These are phyloP conservation scores for Globisporangium nagaii DNA, from an alignment of 352 stramenopile genomes.

Conservation along the genomic window DNA sequence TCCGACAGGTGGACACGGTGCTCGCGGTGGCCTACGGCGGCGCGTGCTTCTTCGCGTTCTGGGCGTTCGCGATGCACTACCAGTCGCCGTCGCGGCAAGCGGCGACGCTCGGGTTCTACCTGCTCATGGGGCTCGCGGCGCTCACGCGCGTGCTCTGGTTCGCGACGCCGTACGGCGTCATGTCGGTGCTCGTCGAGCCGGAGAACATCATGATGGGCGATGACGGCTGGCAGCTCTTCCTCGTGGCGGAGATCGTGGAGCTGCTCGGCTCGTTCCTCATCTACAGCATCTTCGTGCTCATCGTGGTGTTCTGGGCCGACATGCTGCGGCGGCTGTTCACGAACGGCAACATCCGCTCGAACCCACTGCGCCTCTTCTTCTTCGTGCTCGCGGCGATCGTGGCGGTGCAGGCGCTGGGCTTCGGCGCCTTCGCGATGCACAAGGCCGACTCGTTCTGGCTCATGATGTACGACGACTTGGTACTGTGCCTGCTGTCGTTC, in stretches of 20 bases:
- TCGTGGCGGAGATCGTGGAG: slow-evolving; percentile 86
- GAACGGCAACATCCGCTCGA: slow-evolving; percentile 58
- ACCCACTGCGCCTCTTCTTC: slow-evolving; percentile 90
- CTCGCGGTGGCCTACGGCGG: slow-evolving; percentile 68
- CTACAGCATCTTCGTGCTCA: slow-evolving; percentile 97
- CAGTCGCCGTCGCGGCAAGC: slow-evolving; percentile 48
- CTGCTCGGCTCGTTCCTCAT: slow-evolving; percentile 90
- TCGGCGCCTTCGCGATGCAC: slow-evolving; percentile 78
- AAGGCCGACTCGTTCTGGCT: slow-evolving; percentile 90
- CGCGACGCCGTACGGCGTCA: slow-evolving; percentile 63
- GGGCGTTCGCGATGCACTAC: slow-evolving; percentile 67
- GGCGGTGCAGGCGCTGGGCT: slow-evolving; percentile 76
- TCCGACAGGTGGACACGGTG: slow-evolving; percentile 76
- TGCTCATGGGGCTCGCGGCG: slow-evolving; percentile 63
- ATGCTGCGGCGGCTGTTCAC: slow-evolving; percentile 92
- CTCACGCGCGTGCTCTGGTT: slow-evolving; percentile 72
- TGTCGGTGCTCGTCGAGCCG: slow-evolving; percentile 63
- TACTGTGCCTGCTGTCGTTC: slow-evolving; percentile 81
- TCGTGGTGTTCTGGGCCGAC: slow-evolving; percentile 97
- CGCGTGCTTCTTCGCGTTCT: slow-evolving; percentile 79
- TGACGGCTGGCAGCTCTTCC: slow-evolving; percentile 55
- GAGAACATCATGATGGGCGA: slow-evolving; percentile 55
- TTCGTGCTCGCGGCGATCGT: slow-evolving; percentile 66
- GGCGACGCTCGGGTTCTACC: slow-evolving; percentile 77
- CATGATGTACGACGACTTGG: slow-evolving; percentile 93